Conservation (phyloP, 306 rosid species). For the Dryas alaskensis region DNA sequence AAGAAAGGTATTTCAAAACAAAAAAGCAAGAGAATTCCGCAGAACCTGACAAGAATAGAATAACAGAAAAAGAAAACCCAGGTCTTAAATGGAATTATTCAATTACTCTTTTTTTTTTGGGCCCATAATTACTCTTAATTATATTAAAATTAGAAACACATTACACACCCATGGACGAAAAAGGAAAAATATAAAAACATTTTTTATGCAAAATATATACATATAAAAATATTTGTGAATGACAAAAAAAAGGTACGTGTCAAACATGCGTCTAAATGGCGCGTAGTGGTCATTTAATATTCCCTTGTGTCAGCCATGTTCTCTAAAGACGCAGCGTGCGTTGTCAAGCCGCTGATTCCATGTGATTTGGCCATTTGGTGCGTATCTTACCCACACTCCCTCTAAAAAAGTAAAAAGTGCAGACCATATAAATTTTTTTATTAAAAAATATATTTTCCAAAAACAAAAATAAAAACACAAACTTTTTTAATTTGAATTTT, state of each 20-base stretch:
- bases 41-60: not conserved
- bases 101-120: not conserved
- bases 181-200: too few species aligned
- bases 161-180: too few species aligned
- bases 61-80: not conserved
- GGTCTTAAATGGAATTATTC: not conserved
- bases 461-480: not conserved
- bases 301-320: slow-evolving; percentile 30
- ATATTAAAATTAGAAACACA: too few species aligned
- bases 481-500: not conserved
- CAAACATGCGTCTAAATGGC: not conserved
- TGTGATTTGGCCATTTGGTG: slow-evolving; percentile 28
- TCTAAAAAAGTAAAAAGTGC: not conserved
- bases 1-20: not conserved
- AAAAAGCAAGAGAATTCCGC: not conserved
- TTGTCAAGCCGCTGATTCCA: slow-evolving; percentile 38
- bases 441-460: not conserved
- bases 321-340: slow-evolving; percentile 28
- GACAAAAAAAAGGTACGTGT: not conserved
- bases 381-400: slow-evolving; percentile 13
- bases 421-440: not conserved
- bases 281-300: slow-evolving; percentile 13
- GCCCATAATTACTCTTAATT: not conserved
- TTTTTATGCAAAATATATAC: not conserved
- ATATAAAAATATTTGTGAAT: not conserved